Percentiles rank a stretch among this genome's conserved stretches.
Evolutionary conservation across 129 eudicot genomes (phyloP).

Genomic region (Tagetes erecta): DNA sequence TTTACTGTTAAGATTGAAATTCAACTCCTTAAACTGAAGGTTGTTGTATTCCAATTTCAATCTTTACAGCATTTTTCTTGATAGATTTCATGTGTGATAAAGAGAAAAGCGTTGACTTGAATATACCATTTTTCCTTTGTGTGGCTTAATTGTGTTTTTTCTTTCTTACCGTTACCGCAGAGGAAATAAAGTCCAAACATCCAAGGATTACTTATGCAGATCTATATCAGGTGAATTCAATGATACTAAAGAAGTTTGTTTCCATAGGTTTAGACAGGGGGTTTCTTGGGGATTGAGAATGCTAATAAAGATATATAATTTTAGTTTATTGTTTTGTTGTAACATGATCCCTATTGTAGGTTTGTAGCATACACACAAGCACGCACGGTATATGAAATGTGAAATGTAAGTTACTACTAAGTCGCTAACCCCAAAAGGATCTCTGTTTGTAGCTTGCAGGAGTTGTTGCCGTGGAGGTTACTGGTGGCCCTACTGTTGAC

Average conservation of each 20-base stretch:
- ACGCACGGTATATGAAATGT: constrained; percentile 8
- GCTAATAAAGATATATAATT: not conserved
- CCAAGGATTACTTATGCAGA: constrained; percentile 96
- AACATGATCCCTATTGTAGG: constrained; percentile 2
- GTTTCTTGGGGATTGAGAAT: constrained; percentile 19
- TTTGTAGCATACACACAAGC: constrained; percentile 21
- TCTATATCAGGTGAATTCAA: constrained; percentile 78
- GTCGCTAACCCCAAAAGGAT: not conserved
- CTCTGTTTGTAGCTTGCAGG: constrained; percentile 83
- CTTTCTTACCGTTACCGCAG: constrained; percentile 58
- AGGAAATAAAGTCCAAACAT: constrained; percentile 79
- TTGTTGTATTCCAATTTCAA: not conserved
- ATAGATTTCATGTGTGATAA: constrained; percentile 1
- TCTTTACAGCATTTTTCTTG: constrained; percentile 13
- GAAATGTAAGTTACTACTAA: constrained; percentile 15
- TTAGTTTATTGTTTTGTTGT: not conserved
- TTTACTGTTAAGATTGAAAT: constrained; percentile 3
- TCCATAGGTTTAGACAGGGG: not conserved
- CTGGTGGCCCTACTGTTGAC: constrained; percentile 90
- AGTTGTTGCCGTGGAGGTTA: constrained; percentile 92
- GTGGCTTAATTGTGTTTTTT: constrained; percentile 20
- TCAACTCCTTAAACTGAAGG: not conserved
- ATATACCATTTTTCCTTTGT: not conserved
- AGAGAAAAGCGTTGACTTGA: constrained; percentile 13
- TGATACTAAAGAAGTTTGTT: constrained; percentile 4